Evolutionary conservation across 208 protist species (phyloP).

Genomic region (Strigomonas galati): DNA sequence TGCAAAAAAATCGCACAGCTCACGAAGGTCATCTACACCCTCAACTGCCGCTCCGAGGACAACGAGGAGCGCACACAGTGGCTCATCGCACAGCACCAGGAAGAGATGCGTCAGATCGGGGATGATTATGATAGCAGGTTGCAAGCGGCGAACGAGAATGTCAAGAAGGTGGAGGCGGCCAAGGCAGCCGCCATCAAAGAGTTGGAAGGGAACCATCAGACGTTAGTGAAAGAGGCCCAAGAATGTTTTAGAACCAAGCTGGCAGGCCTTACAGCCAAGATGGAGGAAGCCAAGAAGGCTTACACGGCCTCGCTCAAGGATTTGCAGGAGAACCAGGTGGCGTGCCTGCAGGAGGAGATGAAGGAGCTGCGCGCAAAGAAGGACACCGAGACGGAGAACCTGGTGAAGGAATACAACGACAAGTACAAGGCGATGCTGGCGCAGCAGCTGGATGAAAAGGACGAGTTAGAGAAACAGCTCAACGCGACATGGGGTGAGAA

Average conservation of each 20-base stretch:
- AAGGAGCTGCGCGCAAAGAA: constrained; percentile 39
- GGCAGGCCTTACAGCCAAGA: constrained; percentile 29
- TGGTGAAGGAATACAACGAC: constrained; percentile 92
- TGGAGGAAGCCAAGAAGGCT: constrained; percentile 33
- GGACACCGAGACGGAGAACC: constrained; percentile 58
- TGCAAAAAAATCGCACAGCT: constrained; percentile 97
- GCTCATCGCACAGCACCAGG: constrained; percentile 65
- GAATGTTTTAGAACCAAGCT: constrained; percentile 39
- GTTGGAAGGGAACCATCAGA: constrained; percentile 24
- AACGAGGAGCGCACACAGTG: constrained; percentile 79
- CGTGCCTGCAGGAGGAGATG: constrained; percentile 33
- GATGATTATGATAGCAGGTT: constrained; percentile 65
- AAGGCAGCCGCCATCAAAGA: constrained; percentile 21
- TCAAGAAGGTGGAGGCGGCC: constrained; percentile 26
- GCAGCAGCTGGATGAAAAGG: constrained; percentile 81
- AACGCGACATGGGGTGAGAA: constrained; percentile 38
- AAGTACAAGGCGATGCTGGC: constrained; percentile 91
- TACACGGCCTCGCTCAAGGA: constrained; percentile 46
- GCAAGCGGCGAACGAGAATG: constrained; percentile 25
- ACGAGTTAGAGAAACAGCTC: constrained; percentile 59
- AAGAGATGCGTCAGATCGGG: constrained; percentile 80
- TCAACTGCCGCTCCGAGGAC: constrained; percentile 95
- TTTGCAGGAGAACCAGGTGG: constrained; percentile 20
- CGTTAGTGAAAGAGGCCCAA: constrained; percentile 35
- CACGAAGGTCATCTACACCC: constrained; percentile 96